Evolutionary conservation across 163 green algal species (phyloP).

Genomic region (Volvox carteri): DNA sequence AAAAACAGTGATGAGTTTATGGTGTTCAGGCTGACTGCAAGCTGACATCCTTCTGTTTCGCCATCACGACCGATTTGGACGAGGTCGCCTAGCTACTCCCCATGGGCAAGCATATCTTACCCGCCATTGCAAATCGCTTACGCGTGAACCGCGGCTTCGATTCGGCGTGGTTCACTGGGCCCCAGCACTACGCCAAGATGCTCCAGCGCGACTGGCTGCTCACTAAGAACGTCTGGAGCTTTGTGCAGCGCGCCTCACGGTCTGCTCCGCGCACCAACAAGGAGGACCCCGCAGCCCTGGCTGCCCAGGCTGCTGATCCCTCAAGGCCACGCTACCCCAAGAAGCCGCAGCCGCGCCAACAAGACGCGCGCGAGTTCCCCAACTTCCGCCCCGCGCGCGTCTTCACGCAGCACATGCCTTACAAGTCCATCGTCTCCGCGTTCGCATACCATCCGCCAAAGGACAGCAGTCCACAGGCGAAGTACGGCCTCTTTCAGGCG

Average conservation of each 20-base stretch:
- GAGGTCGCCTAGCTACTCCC: too few relatives aligned
- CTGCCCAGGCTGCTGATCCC: conserved; percentile 17
- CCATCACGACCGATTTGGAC: too few relatives aligned
- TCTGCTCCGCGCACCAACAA: conserved; percentile 55
- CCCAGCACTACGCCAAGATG: conserved; percentile 57
- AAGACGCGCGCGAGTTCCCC: conserved; percentile 59
- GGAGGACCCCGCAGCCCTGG: conserved; percentile 16
- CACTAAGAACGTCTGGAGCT: conserved; percentile 59
- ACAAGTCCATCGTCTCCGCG: conserved; percentile 60
- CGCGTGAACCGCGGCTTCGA: conserved; percentile 59
- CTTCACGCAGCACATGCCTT: conserved; percentile 63
- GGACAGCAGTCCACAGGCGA: conserved; percentile 54
- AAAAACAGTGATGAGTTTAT: too few relatives aligned
- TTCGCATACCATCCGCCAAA: conserved; percentile 56
- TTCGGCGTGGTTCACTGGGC: conserved; percentile 57
- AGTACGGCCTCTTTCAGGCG: conserved; percentile 62
- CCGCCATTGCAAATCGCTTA: conserved; percentile 56
- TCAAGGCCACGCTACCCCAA: conserved; percentile 35
- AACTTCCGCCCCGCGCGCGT: conserved; percentile 60
- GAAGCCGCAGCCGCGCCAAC: conserved; percentile 53
- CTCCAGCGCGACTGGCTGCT: conserved; percentile 63
- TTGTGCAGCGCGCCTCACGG: conserved; percentile 49
- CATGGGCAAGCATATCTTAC: conserved; percentile 39
- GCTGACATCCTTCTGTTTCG: too few relatives aligned
- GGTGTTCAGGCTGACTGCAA: too few relatives aligned